Evolutionary conservation across 2,329 filamentous ascomycete genomes (phyloP), one percentile per base, ranked within the genome.

Genomic region (Moelleriella libera): DNA sequence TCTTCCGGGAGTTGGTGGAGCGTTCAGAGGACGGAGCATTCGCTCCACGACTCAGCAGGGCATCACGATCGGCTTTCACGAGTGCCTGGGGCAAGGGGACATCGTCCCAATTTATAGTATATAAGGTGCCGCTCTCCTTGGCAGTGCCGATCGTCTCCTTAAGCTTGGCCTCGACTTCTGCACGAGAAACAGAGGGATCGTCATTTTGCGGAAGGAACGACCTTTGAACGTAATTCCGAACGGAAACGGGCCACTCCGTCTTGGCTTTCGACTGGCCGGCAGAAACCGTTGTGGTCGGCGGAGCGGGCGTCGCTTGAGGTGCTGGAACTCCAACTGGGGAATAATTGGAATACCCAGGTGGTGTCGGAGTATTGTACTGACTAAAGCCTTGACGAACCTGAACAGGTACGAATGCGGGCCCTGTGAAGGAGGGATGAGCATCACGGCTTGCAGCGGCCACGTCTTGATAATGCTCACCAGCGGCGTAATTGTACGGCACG

Each of bases 61-160:
- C 65, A 54, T 75, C 68, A 55, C 78, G 83, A 63, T 88, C 86
- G 55, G 77, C 76, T 60, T 76, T 77, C 52, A 96, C 82, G 64
- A 96, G 72, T 52, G 86, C 73, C 64, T 97, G 90, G 5, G 92
- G 92, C 11, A 96, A 71, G 41, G 85, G 86, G 69, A 94, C 77
- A 30, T 69, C 75, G 52, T 84, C 77, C 92, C 92, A 98, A 68
- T 96, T 78, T 62, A 86, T 80, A 30, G 73, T 74, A 60, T 83
- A 73, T 59, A 96, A 76, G 48, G 76, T 75, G 54, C 83, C 77
- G 55, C 69, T 76, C 56, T 90, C 83, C 54, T 87, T 88, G 52
- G 87, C 87, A 47, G 81, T 74, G 51, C 83, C 86, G 61, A 98
- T 96, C 55, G 88, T 83, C 51, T 82, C 70, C 65, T 90, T 95